Evolutionary conservation across 257 asterid species (phyloP).

Genomic region (Cinchona pubescens): DNA sequence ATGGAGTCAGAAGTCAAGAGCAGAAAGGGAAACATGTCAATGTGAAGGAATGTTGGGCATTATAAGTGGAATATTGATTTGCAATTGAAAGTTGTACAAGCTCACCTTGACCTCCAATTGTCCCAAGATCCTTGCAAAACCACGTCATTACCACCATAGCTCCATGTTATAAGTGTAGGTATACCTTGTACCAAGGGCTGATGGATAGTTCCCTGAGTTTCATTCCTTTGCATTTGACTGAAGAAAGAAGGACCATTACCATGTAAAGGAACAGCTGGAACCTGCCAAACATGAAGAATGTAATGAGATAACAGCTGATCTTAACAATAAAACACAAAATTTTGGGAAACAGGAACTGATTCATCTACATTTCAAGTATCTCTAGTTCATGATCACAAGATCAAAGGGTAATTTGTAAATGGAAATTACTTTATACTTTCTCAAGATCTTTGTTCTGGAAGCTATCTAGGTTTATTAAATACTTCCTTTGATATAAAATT

Average conservation of each 20-base stretch:
- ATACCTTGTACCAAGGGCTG: slow-evolving; percentile 19
- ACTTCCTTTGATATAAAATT: neutral
- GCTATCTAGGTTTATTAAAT: neutral
- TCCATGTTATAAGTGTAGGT: slow-evolving; percentile 38
- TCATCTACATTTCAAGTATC: neutral
- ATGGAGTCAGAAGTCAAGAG: neutral
- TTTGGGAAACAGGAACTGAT: neutral
- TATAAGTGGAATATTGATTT: neutral
- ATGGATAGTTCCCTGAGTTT: slow-evolving; percentile 8
- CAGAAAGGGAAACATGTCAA: neutral
- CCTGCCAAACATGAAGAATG: slow-evolving; percentile 45
- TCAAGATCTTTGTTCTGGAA: neutral
- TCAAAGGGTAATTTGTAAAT: neutral
- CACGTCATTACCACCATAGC: slow-evolving; percentile 60
- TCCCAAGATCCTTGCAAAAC: slow-evolving; percentile 95
- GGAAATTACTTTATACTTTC: neutral
- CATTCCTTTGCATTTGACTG: slow-evolving; percentile 39
- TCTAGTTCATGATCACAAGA: neutral
- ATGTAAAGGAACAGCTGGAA: slow-evolving; percentile 58
- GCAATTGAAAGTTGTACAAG: neutral
- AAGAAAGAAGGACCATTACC: slow-evolving; percentile 40
- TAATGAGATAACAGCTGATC: slow-evolving; percentile 13
- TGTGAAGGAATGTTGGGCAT: too few relatives aligned
- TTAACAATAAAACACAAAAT: slow-evolving; percentile 7
- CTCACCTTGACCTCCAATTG: slow-evolving; percentile 81